phyloP scores from a whole-genome alignment of 768 basidiomycete genomes.

The Tulasnella sp. region DNA sequence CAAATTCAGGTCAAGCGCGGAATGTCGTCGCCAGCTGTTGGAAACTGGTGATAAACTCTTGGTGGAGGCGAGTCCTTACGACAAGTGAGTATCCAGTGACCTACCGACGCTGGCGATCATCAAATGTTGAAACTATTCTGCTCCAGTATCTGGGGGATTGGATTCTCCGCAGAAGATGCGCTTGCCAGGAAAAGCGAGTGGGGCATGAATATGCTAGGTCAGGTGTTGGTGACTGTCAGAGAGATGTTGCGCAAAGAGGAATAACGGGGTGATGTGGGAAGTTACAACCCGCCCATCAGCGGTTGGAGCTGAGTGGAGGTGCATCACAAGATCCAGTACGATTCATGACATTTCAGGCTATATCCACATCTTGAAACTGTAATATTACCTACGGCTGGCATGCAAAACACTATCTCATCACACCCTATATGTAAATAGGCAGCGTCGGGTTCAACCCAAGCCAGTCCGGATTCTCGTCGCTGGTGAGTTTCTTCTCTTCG shows the following conservation, averaged over 20 bases:
- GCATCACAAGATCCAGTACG: too few species aligned
- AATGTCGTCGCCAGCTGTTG: conserved; percentile 32
- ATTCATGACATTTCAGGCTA: too few species aligned
- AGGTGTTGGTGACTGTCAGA: conserved; percentile 35
- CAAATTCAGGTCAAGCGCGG: conserved; percentile 42
- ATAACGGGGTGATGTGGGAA: background rate
- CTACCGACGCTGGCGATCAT: background rate
- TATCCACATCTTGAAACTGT: too few species aligned
- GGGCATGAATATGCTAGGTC: conserved; percentile 47
- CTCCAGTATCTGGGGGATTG: conserved; percentile 48
- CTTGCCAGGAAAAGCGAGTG: conserved; percentile 32
- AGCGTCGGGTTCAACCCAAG: conserved; percentile 59
- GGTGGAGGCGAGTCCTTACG: conserved; percentile 54
- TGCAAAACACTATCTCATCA: too few species aligned
- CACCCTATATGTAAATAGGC: conserved; percentile 55
- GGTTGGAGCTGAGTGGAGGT: too few species aligned
- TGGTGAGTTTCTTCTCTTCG: conserved; percentile 28
- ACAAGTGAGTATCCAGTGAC: conserved; percentile 20
- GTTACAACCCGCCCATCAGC: too few species aligned
- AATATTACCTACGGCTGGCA: too few species aligned
- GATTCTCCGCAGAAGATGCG: conserved; percentile 41
- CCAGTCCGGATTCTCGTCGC: conserved; percentile 50
- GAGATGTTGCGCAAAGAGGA: conserved; percentile 27
- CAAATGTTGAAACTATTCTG: background rate
- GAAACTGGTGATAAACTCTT: conserved; percentile 48